Evolutionary conservation across 78 protist species (phyloP).

Genomic region (Pigoraptor vietnamica): DNA sequence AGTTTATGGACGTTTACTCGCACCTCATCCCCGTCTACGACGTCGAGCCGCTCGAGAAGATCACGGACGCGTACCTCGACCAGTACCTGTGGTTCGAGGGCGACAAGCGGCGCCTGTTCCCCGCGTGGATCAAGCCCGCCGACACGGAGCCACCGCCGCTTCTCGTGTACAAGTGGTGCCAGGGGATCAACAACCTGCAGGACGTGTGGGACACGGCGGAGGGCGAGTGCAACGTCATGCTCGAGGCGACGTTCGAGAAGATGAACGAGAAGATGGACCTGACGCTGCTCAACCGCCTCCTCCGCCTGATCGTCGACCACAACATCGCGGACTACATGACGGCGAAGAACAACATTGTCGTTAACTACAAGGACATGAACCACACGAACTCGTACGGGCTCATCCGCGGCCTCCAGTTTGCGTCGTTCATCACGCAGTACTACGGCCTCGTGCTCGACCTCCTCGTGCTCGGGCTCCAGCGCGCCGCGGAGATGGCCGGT

Average conservation of each 20-base stretch:
- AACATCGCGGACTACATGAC: conserved; percentile 99
- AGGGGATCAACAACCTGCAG: conserved; percentile 96
- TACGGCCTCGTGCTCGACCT: conserved; percentile 95
- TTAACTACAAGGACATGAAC: conserved; percentile 98
- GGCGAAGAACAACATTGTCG: conserved; percentile 93
- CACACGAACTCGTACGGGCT: conserved; percentile 94
- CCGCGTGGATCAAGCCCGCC: conserved; percentile 99
- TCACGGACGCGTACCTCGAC: conserved; percentile 99
- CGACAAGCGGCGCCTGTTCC: conserved; percentile 96
- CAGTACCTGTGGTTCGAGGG: conserved; percentile 99
- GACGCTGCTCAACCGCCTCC: conserved; percentile 94
- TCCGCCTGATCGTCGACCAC: conserved; percentile 96
- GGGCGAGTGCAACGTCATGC: conserved; percentile 91
- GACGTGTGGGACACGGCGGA: conserved; percentile 89
- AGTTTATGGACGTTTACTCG: conserved; percentile 95
- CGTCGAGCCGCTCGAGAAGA: conserved; percentile 99
- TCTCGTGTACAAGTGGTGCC: conserved; percentile 99
- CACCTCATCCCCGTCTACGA: conserved; percentile 96
- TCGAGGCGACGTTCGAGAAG: conserved; percentile 80
- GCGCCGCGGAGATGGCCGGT: conserved; percentile 98
- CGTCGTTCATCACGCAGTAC: conserved; percentile 85
- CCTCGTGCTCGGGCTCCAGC: conserved; percentile 90
- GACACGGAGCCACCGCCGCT: conserved; percentile 99
- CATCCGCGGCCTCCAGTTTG: conserved; percentile 98
- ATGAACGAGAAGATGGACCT: conserved; percentile 96